These are phyloP conservation scores for Mrakia blollopis DNA, from an alignment of 768 basidiomycete genomes.

Conservation along the genomic window DNA sequence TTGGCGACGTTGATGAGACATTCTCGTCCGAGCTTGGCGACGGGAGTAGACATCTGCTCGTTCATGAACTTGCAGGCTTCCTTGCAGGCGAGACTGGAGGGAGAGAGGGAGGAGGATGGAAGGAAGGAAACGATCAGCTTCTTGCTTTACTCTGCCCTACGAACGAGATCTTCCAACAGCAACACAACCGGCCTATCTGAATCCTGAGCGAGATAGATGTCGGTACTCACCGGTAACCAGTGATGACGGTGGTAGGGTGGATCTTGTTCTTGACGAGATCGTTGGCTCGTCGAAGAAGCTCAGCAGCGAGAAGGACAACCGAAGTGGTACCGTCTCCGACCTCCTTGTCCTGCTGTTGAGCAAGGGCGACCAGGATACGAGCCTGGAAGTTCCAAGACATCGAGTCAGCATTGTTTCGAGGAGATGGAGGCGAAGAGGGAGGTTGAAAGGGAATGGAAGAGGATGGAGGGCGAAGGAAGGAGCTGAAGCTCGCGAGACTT, in stretches of 20 bases:
- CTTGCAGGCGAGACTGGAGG: conserved; percentile 70
- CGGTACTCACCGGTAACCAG: conserved; percentile 67
- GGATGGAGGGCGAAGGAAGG: not conserved
- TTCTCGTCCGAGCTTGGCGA: conserved; percentile 84
- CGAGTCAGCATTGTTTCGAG: not conserved
- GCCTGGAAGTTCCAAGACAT: conserved; percentile 35
- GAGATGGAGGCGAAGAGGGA: not conserved
- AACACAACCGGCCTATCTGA: not conserved
- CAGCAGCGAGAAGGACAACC: conserved; percentile 96
- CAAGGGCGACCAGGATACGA: conserved; percentile 93
- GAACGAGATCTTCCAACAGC: not conserved
- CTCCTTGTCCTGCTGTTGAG: conserved; percentile 98
- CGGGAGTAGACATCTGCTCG: conserved; percentile 91
- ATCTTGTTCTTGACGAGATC: conserved; percentile 97
- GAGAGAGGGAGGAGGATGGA: not conserved
- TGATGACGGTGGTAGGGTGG: conserved; percentile 98
- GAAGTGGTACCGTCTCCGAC: conserved; percentile 99
- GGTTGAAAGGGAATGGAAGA: not conserved
- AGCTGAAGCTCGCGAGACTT: conserved; percentile 28
- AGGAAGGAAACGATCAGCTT: not conserved
- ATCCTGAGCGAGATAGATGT: not conserved
- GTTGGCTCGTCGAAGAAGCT: conserved; percentile 89
- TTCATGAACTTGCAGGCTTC: conserved; percentile 98
- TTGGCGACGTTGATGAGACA: conserved; percentile 93
- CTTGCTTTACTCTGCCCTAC: not conserved